phyloP scores from a whole-genome alignment of 2,329 filamentous ascomycete genomes.

The Talaromyces sp. region DNA sequence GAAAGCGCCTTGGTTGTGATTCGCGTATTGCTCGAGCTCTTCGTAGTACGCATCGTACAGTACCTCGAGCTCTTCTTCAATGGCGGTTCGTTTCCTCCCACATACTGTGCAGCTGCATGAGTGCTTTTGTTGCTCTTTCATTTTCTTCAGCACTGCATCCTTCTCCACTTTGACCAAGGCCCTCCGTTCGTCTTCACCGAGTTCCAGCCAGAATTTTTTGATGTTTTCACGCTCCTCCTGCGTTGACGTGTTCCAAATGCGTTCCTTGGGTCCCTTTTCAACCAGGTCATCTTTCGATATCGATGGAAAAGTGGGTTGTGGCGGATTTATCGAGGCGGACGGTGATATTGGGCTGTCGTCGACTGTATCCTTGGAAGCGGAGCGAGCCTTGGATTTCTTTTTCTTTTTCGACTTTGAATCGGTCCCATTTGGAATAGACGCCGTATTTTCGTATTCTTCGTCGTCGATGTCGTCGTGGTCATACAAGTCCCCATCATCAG shows the following conservation, averaged over 20 bases:
- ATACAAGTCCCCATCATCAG: conserved; percentile 37
- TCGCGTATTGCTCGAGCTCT: conserved; percentile 94
- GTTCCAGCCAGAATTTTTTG: conserved; percentile 94
- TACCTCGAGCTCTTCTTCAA: conserved; percentile 95
- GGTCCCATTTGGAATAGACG: conserved; percentile 19
- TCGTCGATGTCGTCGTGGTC: conserved; percentile 50
- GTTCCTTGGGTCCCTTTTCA: conserved; percentile 60
- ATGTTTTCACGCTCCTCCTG: conserved; percentile 94
- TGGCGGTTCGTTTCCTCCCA: conserved; percentile 90
- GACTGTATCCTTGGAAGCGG: conserved; percentile 25
- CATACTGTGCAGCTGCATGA: conserved; percentile 98
- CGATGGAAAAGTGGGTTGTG: conserved; percentile 40
- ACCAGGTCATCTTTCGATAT: conserved; percentile 15
- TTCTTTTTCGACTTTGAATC: conserved; percentile 41
- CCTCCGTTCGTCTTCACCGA: conserved; percentile 91
- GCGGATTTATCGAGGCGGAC: conserved; percentile 36
- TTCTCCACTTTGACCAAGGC: conserved; percentile 97
- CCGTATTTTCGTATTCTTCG: conserved; percentile 26
- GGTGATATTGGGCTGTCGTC: conserved; percentile 37
- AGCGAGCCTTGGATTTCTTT: conserved; percentile 29
- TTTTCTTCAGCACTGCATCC: conserved; percentile 94
- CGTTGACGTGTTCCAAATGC: conserved; percentile 96
- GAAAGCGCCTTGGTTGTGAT: conserved; percentile 63
- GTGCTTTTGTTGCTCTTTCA: conserved; percentile 99
- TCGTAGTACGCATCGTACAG: conserved; percentile 98